phyloP scores from a whole-genome alignment of 2,329 filamentous ascomycete genomes.

The Didymosphaeria variabile region DNA sequence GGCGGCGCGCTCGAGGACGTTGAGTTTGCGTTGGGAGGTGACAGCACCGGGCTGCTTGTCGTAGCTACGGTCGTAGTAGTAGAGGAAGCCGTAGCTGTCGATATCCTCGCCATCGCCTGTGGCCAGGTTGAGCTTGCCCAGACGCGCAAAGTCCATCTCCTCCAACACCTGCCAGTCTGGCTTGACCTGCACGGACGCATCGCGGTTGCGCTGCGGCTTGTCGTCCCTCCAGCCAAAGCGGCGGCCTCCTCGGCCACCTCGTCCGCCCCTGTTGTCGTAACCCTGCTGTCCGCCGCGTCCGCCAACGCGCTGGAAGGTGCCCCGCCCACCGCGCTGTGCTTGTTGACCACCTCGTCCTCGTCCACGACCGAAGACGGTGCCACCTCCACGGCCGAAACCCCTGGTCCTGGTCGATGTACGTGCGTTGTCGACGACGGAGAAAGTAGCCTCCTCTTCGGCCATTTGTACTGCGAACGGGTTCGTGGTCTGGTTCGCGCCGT shows the following conservation, averaged over 20 bases:
- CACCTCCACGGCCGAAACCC: conserved; percentile 83
- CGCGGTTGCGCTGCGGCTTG: conserved; percentile 95
- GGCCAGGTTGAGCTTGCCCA: conserved; percentile 95
- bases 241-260: conserved; percentile 77
- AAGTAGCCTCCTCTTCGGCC: conserved; percentile 94
- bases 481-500: conserved; percentile 86
- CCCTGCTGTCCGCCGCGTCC: conserved; percentile 73
- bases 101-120: conserved; percentile 94
- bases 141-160: conserved; percentile 97
- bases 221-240: conserved; percentile 99
- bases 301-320: conserved; percentile 76
- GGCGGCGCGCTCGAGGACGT: conserved; percentile 88
- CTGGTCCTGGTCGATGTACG: conserved; percentile 85
- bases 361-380: conserved; percentile 81
- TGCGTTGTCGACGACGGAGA: conserved; percentile 97
- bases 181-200: conserved; percentile 95
- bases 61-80: conserved; percentile 96
- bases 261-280: conserved; percentile 73
- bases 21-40: conserved; percentile 85
- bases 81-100: conserved; percentile 94
- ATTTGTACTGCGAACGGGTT: conserved; percentile 84
- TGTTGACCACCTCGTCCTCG: conserved; percentile 78
- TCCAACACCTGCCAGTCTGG: conserved; percentile 94
- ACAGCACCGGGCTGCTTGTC: conserved; percentile 90
- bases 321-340: conserved; percentile 75